Percentiles rank a stretch among this genome's conserved stretches.
Conservation (phyloP, 23 red algal genomes). For the Pyropia haitanensis region DNA sequence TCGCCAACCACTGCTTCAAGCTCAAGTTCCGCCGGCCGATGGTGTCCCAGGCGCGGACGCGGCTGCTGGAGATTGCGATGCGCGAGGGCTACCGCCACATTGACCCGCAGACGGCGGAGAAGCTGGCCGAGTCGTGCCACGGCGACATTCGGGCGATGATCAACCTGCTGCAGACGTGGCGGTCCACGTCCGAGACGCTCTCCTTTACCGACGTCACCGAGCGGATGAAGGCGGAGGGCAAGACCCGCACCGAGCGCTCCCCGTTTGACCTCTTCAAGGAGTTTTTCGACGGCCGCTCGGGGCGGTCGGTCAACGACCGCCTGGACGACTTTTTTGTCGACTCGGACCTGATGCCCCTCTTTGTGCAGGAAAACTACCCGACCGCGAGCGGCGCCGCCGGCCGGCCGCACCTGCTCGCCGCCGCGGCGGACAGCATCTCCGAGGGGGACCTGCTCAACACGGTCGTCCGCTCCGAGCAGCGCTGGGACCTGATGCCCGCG, state of each 20-base stretch:
- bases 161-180: conserved; percentile 85
- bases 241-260: conserved; percentile 31
- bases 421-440: conserved; percentile 70
- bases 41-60: conserved; percentile 39
- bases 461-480: conserved; percentile 51
- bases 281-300: conserved; percentile 51
- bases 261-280: conserved; percentile 44
- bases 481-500: conserved; percentile 86
- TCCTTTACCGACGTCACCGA: conserved; percentile 54
- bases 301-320: conserved; percentile 40
- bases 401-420: conserved; percentile 13
- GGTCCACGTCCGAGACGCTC: conserved; percentile 18
- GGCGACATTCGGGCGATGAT: conserved; percentile 98
- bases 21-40: conserved; percentile 82
- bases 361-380: conserved; percentile 92
- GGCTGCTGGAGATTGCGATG: conserved; percentile 67
- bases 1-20: conserved; percentile 79
- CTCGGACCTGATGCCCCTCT: conserved; percentile 85
- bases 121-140: conserved; percentile 87
- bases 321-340: conserved; percentile 86
- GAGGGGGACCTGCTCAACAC: conserved; percentile 57
- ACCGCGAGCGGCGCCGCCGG: conserved; percentile 18
- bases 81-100: conserved; percentile 62
- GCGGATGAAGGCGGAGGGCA: conserved; percentile 40
- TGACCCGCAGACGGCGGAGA: conserved; percentile 54